Conservation (phyloP, 1,139 yeast species). For the Pichia sp. region DNA sequence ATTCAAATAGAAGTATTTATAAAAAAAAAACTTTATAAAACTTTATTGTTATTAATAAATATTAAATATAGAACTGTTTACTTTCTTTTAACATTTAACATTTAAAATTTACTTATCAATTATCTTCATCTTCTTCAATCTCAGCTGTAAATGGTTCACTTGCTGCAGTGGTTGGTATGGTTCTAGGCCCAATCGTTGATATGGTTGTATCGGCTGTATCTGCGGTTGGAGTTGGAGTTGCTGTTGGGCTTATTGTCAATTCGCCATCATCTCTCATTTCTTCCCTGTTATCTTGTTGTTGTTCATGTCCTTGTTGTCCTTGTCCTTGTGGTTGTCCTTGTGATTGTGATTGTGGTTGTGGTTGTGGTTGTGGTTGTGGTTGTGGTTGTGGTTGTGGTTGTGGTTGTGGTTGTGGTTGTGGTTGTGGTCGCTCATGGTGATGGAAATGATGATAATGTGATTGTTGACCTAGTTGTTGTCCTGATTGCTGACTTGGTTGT, state of each 20-base stretch:
- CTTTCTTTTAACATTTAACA: no score
- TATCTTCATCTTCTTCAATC: background rate
- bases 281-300: background rate
- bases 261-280: background rate
- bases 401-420: background rate
- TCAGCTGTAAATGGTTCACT: background rate
- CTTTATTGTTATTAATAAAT: background rate
- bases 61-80: no score
- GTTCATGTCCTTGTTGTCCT: no score
- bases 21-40: background rate
- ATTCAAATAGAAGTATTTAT: conserved; percentile 4
- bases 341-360: background rate
- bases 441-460: conserved; percentile 3
- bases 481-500: background rate
- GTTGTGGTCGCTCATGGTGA: background rate
- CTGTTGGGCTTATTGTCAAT: background rate
- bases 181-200: conserved; percentile 6
- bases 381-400: background rate
- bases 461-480: background rate
- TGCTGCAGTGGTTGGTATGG: background rate
- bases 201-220: background rate
- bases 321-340: background rate
- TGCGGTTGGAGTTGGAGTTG: background rate
- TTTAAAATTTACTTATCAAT: background rate
- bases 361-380: background rate